phyloP scores from a whole-genome alignment of 805 yeast species.

The Naumovozyma dairenensis region DNA sequence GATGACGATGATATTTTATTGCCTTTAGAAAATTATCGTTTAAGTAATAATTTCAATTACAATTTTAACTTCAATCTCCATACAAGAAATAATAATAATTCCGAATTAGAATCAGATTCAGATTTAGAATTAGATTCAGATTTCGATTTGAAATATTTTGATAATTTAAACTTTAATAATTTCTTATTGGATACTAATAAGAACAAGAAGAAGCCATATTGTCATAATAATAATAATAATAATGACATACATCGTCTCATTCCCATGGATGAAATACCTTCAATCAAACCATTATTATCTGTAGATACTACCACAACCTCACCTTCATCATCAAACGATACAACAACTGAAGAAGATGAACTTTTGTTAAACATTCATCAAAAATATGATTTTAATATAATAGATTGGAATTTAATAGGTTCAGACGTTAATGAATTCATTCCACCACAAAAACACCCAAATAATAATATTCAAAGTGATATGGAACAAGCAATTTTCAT shows the following conservation, averaged over 20 bases:
- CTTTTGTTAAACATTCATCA: too few relatives aligned
- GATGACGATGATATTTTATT: constrained; percentile 1
- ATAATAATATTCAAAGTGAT: not conserved
- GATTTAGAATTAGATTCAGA: constrained; percentile 4
- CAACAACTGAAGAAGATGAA: too few relatives aligned
- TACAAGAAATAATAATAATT: constrained; percentile 3
- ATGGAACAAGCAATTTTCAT: not conserved
- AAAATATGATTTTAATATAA: constrained; percentile 4
- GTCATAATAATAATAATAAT: not conserved
- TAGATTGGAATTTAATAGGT: constrained; percentile 3
- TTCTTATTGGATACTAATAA: too few relatives aligned
- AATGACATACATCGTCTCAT: too few relatives aligned
- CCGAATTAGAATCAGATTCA: constrained; percentile 15
- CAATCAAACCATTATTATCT: too few relatives aligned
- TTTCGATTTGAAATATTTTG: not conserved
- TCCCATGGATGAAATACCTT: too few relatives aligned
- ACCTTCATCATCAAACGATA: too few relatives aligned
- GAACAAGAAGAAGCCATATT: too few relatives aligned
- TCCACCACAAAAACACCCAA: too few relatives aligned
- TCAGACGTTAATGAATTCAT: constrained; percentile 2
- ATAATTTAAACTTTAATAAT: not conserved
- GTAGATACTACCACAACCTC: too few relatives aligned
- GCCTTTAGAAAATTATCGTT: not conserved
- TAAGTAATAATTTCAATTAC: not conserved
- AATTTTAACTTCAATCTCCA: not conserved